Evolutionary conservation across 2,329 filamentous ascomycete genomes (phyloP).

Genomic region (Diaporthe humulicola): DNA sequence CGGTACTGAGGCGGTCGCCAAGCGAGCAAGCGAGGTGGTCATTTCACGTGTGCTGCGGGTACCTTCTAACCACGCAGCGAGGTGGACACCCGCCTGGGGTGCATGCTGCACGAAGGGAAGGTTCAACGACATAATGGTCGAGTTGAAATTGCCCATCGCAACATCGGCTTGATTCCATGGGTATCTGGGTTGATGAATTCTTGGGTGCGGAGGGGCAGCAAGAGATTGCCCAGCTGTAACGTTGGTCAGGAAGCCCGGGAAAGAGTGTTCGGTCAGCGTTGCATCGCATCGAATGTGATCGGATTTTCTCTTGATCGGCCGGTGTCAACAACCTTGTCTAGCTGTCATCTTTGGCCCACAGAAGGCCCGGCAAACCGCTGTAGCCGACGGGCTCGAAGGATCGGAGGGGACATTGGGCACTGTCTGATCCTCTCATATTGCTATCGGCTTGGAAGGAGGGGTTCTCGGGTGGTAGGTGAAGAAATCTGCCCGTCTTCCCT

Average conservation of each 20-base stretch:
- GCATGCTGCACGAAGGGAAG: conserved; percentile 23
- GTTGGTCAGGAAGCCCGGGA: neutral
- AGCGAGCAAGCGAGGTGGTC: conserved; percentile 13
- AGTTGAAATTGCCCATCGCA: conserved; percentile 26
- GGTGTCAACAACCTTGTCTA: conserved; percentile 20
- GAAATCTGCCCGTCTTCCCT: neutral
- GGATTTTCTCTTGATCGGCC: conserved; percentile 21
- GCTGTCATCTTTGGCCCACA: conserved; percentile 10
- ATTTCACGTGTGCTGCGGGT: conserved; percentile 27
- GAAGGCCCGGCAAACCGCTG: neutral
- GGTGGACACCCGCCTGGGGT: conserved; percentile 3
- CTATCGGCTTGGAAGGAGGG: neutral
- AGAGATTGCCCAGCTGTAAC: conserved; percentile 3
- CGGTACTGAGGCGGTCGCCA: conserved; percentile 13
- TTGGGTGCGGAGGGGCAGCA: conserved; percentile 19
- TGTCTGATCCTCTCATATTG: neutral
- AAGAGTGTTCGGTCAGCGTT: conserved; percentile 12
- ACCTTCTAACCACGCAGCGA: conserved; percentile 3
- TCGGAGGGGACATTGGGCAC: conserved; percentile 15
- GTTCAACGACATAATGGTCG: conserved; percentile 4
- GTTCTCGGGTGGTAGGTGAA: neutral
- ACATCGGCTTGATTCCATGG: neutral
- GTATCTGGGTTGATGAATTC: neutral
- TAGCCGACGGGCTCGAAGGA: conserved; percentile 25
- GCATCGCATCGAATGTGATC: conserved; percentile 22